Evolutionary conservation across 2,329 filamentous ascomycete species (phyloP), one percentile per base, ranked within the genome.

Genomic region (Neoascochyta sp.): DNA sequence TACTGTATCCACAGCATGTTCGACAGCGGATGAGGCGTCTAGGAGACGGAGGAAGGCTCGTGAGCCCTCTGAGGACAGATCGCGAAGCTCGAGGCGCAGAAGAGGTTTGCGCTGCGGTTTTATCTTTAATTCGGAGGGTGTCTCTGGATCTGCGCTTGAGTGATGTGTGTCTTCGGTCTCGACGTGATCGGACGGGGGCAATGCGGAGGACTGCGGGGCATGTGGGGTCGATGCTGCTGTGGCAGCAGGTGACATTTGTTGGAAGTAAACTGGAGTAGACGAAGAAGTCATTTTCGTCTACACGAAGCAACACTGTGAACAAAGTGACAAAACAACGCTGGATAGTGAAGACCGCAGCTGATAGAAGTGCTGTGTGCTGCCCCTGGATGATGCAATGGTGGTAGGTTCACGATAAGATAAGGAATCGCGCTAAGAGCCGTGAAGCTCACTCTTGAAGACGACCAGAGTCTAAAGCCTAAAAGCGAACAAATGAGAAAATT

Each of bases 1-100:
- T 10, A 95, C 86, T 41, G 76, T 74, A 27, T 73, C 61, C 17
- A 89, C 74, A 34, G 83, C 79, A 9, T 67, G 62, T 29, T 75
- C 64, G 23, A 95, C 68, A 29, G 81, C 74, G 22, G 63, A 65
- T 20, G 77, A 66, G 31, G 81, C 73, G 54, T 85, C 75, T 41
- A 87, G 66, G 21, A 79, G 67, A 29, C 65, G 62, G 36, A 94
- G 76, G 63, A 95, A 93, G 40, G 77, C 66, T 17, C 67, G 58
- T 4, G 81, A 66, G 33, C 83, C 86, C 1, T 74, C 62, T 62
- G 72, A 68, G 19, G 64, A 64, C 20, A 76, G 60, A 43, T 76
- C 71, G 30, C 65, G 62, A 20, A 72, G 52, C 43, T 71, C 63
- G 16, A 73, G 60, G 26, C 69, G 67, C 7, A 72, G 63, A 21